A percentile compares a stretch with the other conserved stretches of the same genome.
Conservation (phyloP, 495 filamentous ascomycete species). For the Aspergillus sparsus region DNA sequence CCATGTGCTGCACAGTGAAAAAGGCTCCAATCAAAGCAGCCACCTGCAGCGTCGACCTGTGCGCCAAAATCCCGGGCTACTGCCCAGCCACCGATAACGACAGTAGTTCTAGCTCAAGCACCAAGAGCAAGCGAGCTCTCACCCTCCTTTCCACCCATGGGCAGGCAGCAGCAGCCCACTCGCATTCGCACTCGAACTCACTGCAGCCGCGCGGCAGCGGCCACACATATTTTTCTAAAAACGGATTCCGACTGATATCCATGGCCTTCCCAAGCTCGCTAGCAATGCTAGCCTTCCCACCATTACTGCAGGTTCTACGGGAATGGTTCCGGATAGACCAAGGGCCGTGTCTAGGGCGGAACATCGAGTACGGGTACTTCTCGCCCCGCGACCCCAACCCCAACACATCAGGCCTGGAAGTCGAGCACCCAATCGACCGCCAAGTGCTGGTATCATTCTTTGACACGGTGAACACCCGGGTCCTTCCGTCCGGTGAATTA, state of each 20-base stretch:
- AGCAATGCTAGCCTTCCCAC: neutral
- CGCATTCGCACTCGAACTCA: neutral
- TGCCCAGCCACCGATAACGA: conserved; percentile 1
- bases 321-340: neutral
- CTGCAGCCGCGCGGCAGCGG: neutral
- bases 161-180: neutral
- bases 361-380: conserved; percentile 1
- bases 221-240: neutral
- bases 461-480: neutral
- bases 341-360: conserved; percentile 2
- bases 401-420: neutral
- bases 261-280: neutral
- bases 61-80: conserved; percentile 1
- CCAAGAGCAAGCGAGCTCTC: conserved; percentile 1
- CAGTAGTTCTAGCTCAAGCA: neutral
- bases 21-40: conserved; percentile 3
- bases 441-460: conserved; percentile 2
- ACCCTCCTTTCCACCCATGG: neutral
- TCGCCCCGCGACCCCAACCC: neutral
- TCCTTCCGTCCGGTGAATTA: neutral
- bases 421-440: conserved; percentile 5
- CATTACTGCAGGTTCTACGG: neutral
- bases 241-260: neutral
- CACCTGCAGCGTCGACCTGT: conserved; percentile 3
- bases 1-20: conserved; percentile 1